Conservation (phyloP, 2,329 filamentous ascomycete species). For the Epichloe hybrida region DNA sequence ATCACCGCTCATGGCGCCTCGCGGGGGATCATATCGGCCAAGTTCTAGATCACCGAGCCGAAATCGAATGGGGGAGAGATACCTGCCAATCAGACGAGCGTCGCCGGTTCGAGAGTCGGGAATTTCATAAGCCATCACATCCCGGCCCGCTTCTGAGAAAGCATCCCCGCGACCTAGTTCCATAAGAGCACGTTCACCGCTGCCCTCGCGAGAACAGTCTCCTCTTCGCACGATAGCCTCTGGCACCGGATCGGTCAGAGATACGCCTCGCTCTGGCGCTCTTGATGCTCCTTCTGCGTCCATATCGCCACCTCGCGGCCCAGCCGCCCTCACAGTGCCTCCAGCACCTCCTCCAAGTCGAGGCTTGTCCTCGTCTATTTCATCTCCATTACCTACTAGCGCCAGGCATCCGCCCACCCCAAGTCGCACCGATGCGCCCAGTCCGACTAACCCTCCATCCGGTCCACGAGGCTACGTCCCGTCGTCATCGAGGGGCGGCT, state of each 20-base stretch:
- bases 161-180: slow-evolving; percentile 39
- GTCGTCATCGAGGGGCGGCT: slow-evolving; percentile 28
- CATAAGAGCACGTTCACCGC: slow-evolving; percentile 32
- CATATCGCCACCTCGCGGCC: slow-evolving; percentile 40
- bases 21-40: slow-evolving; percentile 36
- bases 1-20: slow-evolving; percentile 16
- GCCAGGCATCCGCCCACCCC: slow-evolving; percentile 22
- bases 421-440: slow-evolving; percentile 26
- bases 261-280: slow-evolving; percentile 14
- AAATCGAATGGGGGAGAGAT: slow-evolving; percentile 32
- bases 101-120: slow-evolving; percentile 36
- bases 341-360: slow-evolving; percentile 30
- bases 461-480: slow-evolving; percentile 42
- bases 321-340: slow-evolving; percentile 37
- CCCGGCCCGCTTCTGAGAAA: slow-evolving; percentile 35
- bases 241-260: slow-evolving; percentile 14
- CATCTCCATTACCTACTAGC: slow-evolving; percentile 21
- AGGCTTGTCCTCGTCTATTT: slow-evolving; percentile 24
- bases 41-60: slow-evolving; percentile 32
- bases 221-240: slow-evolving; percentile 16
- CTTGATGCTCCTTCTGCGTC: slow-evolving; percentile 16
- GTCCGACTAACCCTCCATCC: slow-evolving; percentile 36
- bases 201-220: slow-evolving; percentile 28
- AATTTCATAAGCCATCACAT: slow-evolving; percentile 36
- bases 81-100: slow-evolving; percentile 30